These are phyloP conservation scores for Diaporthe aspalathi DNA, from an alignment of 2,329 filamentous ascomycete genomes.

Conservation along the genomic window DNA sequence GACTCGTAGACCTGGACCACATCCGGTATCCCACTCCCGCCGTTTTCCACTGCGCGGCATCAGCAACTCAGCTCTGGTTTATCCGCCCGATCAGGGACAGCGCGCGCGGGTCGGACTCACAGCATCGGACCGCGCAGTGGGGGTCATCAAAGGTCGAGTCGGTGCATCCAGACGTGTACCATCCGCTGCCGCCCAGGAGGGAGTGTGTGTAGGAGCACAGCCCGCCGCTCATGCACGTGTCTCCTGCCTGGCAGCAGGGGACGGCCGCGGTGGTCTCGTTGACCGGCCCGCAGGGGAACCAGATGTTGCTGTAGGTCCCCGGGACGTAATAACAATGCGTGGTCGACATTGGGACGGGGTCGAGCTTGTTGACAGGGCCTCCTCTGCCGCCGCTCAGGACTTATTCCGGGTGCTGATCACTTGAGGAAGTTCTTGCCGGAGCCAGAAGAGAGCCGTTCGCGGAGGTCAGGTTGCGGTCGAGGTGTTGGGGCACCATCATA, in stretches of 20 bases:
- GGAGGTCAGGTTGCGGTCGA: not conserved
- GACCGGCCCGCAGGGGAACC: not conserved
- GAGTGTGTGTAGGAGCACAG: not conserved
- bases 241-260: not conserved
- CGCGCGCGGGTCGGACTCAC: not conserved
- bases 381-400: too few relatives aligned
- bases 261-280: not conserved
- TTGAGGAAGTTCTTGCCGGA: not conserved
- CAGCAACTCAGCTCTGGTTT: not conserved
- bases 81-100: not conserved
- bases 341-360: not conserved
- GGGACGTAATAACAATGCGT: not conserved
- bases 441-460: not conserved
- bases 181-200: not conserved
- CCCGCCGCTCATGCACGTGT: not conserved
- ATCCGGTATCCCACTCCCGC: not conserved
- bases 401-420: not conserved
- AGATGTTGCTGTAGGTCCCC: not conserved
- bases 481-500: not conserved
- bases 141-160: not conserved
- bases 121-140: not conserved
- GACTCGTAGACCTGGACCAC: not conserved
- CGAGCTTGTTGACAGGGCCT: not conserved
- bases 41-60: not conserved
- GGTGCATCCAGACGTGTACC: not conserved